Percentiles rank a stretch among this genome's conserved stretches.
Evolutionary conservation across 208 protist genomes (phyloP).

Genomic region (Acanthamoeba quina): DNA sequence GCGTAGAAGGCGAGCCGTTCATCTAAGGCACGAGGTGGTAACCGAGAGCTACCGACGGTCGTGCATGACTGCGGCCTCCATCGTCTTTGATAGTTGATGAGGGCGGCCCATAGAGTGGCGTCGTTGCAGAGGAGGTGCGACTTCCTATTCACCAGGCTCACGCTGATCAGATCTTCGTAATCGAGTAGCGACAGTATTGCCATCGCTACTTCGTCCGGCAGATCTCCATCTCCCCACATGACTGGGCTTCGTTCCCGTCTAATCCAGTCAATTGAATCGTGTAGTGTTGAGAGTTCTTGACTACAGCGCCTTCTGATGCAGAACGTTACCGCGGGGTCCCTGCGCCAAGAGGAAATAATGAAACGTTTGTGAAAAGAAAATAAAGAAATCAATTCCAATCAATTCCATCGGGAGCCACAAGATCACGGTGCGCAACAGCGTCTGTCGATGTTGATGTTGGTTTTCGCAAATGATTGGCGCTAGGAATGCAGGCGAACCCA

Average conservation of each 20-base stretch:
- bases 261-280: not conserved
- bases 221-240: slow-evolving; percentile 56
- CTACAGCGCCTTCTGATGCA: too few species aligned
- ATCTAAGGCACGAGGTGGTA: not conserved
- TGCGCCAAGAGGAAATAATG: not conserved
- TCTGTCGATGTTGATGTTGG: too few species aligned
- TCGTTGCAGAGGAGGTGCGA: slow-evolving; percentile 38
- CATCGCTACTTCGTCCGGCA: slow-evolving; percentile 46
- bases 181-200: slow-evolving; percentile 6
- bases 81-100: not conserved
- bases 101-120: not conserved
- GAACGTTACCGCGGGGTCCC: too few species aligned
- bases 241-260: not conserved
- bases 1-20: slow-evolving; percentile 52
- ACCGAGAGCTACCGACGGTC: not conserved
- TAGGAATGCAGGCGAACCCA: too few species aligned
- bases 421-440: too few species aligned
- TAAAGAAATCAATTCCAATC: not conserved
- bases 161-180: slow-evolving; percentile 12
- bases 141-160: slow-evolving; percentile 31
- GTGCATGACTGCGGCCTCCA: not conserved
- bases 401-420: too few species aligned
- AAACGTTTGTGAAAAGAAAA: not conserved
- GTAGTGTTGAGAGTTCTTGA: not conserved
- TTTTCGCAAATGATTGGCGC: not conserved